Conservation (phyloP, 768 basidiomycete genomes). For the Solioccasus polychromus region DNA sequence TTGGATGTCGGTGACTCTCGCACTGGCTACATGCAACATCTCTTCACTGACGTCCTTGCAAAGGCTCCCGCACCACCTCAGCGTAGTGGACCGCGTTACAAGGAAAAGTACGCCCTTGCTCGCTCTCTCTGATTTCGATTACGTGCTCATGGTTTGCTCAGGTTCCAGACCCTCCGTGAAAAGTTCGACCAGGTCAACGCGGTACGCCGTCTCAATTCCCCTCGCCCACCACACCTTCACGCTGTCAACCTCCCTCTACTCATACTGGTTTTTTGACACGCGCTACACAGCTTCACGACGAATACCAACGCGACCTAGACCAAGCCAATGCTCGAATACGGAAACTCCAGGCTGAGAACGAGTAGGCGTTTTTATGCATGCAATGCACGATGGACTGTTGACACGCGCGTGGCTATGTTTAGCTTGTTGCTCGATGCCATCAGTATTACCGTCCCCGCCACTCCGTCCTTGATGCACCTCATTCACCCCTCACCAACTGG, state of each 20-base stretch:
- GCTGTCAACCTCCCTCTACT: neutral
- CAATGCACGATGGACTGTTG: neutral
- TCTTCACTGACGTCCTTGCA: neutral
- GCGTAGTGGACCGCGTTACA: conserved; percentile 26
- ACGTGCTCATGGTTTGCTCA: conserved; percentile 1
- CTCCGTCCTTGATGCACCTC: conserved; percentile 31
- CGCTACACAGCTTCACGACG: conserved; percentile 18
- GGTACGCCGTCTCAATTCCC: conserved; percentile 17
- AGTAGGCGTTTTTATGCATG: conserved; percentile 17
- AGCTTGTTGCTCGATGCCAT: conserved; percentile 35
- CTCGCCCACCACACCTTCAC: neutral
- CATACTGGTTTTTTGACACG: no score
- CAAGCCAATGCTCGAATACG: conserved; percentile 26
- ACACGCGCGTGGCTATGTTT: neutral
- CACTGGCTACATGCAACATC: neutral
- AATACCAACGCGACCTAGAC: conserved; percentile 26
- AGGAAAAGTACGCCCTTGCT: conserved; percentile 27
- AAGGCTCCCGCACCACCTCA: conserved; percentile 15
- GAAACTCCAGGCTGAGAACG: conserved; percentile 32
- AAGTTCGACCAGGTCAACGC: conserved; percentile 32
- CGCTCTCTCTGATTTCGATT: no score
- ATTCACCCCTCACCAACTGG: conserved; percentile 26
- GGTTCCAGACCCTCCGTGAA: conserved; percentile 32
- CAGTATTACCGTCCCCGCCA: conserved; percentile 31
- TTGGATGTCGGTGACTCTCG: neutral